Conservation (phyloP, 495 filamentous ascomycete genomes). For the Neurospora intermedia region DNA sequence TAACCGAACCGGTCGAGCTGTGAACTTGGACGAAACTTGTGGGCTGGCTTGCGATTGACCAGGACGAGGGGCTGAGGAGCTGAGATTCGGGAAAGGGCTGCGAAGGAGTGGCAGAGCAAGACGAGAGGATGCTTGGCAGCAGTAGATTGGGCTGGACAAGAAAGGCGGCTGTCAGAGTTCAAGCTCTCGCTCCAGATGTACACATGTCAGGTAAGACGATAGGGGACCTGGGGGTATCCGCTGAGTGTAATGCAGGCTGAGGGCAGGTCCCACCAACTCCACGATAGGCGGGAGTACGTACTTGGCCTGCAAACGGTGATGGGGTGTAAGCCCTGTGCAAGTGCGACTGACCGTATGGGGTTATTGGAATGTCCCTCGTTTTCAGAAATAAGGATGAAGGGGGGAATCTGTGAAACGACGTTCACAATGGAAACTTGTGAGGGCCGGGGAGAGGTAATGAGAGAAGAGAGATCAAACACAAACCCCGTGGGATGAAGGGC, state of each 20-base stretch:
- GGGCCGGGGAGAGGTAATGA: background rate
- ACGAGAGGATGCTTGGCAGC: constrained; percentile 14
- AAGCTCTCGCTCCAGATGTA: background rate
- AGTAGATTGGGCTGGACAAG: constrained; percentile 18
- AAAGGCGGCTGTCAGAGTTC: background rate
- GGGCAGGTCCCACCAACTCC: background rate
- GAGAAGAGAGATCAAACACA: background rate
- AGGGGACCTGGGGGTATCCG: background rate
- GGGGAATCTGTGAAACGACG: background rate
- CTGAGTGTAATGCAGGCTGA: background rate
- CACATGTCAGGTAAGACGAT: background rate
- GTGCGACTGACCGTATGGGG: background rate
- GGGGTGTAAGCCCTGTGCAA: background rate
- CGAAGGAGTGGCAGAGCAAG: constrained; percentile 6
- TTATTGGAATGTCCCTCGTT: background rate
- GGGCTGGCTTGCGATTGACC: background rate
- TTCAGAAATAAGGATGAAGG: background rate
- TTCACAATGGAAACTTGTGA: background rate
- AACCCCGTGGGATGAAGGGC: background rate
- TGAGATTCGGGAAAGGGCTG: constrained; percentile 14
- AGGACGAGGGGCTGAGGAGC: constrained; percentile 16
- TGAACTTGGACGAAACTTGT: background rate
- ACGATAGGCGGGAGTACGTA: background rate
- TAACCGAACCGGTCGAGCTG: background rate
- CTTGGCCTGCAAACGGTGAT: background rate